Conservation (phyloP, 495 filamentous ascomycete genomes). For the Jackrogersella minutella region DNA sequence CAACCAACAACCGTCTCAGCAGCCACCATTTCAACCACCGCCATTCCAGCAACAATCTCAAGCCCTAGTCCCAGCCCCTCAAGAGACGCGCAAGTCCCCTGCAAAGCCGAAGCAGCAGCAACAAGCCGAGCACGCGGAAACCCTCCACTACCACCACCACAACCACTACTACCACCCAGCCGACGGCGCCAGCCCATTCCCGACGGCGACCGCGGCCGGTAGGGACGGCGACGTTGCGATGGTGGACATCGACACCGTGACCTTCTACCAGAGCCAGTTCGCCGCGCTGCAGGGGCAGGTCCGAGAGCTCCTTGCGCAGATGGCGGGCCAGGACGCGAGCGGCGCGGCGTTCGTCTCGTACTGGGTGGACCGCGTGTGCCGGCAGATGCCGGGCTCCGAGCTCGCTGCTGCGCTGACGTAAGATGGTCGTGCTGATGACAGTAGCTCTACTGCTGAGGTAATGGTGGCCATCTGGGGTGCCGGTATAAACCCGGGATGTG, state of each 20-base stretch:
- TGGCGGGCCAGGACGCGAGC: not conserved
- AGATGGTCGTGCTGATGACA: too few relatives aligned
- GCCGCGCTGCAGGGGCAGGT: not conserved
- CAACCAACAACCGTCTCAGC: not conserved
- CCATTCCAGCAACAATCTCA: too few relatives aligned
- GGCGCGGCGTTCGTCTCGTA: not conserved
- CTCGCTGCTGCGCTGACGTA: not conserved
- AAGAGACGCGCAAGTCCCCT: too few relatives aligned
- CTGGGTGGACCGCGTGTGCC: not conserved
- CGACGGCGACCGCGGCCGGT: not conserved
- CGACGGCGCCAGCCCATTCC: not conserved
- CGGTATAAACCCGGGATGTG: too few relatives aligned
- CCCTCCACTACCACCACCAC: conserved; percentile 1
- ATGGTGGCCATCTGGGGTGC: too few relatives aligned
- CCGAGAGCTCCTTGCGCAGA: not conserved
- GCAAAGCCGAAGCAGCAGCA: not conserved
- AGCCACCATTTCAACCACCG: not conserved
- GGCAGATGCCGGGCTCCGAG: not conserved
- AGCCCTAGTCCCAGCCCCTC: too few relatives aligned
- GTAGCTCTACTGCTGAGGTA: too few relatives aligned
- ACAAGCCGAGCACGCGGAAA: not conserved
- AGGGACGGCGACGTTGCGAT: not conserved
- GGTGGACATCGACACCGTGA: not conserved
- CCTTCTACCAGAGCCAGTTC: not conserved
- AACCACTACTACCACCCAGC: not conserved